phyloP scores from a whole-genome alignment of 306 rosid species.

The Acacia acuminata region DNA sequence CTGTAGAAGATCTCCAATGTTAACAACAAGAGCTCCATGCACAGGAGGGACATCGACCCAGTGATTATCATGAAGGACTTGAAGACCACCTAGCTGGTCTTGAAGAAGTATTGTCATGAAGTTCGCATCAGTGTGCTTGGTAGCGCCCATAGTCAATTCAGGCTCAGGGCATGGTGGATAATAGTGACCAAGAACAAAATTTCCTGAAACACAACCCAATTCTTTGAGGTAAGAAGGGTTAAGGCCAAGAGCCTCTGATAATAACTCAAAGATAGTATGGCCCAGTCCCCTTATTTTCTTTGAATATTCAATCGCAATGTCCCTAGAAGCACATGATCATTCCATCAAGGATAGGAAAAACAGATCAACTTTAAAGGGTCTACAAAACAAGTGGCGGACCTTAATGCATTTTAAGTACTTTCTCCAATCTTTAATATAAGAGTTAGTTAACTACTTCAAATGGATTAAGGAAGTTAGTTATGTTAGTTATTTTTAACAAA shows the following conservation, averaged over 20 bases:
- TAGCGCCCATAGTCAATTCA: conserved; percentile 44
- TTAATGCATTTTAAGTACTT: neutral
- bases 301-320: conserved; percentile 42
- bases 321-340: conserved; percentile 24
- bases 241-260: conserved; percentile 54
- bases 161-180: conserved; percentile 50
- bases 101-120: conserved; percentile 53
- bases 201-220: conserved; percentile 39
- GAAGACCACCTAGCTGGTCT: conserved; percentile 54
- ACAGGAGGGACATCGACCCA: conserved; percentile 44
- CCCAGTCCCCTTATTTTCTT: conserved; percentile 38
- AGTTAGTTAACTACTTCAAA: too few relatives aligned
- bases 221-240: conserved; percentile 34
- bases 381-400: neutral
- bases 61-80: conserved; percentile 37
- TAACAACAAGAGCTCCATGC: conserved; percentile 49
- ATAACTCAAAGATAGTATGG: conserved; percentile 38
- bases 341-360: too few relatives aligned
- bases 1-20: conserved; percentile 52
- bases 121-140: conserved; percentile 42
- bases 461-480: too few relatives aligned
- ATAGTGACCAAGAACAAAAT: conserved; percentile 39
- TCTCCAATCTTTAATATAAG: too few relatives aligned
- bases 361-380: too few relatives aligned
- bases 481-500: too few relatives aligned